These are phyloP conservation scores for Debaryomyces tyrocola DNA, from an alignment of 805 yeast genomes.

Conservation along the genomic window DNA sequence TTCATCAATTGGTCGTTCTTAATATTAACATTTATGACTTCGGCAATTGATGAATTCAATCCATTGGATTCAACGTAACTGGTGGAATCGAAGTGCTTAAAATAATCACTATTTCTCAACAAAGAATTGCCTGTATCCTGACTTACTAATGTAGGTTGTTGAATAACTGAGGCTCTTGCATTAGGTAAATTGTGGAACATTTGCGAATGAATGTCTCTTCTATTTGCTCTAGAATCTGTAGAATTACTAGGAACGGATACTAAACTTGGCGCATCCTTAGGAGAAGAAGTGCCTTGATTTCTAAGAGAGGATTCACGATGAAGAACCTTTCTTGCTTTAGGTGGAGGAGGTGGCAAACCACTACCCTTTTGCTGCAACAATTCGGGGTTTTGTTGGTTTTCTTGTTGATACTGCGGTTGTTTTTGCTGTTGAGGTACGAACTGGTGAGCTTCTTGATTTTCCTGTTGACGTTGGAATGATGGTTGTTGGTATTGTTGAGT, in stretches of 20 bases:
- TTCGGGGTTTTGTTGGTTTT: constrained; percentile 5
- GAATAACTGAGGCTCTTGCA: constrained; percentile 33
- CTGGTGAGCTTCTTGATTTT: background rate
- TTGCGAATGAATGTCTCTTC: constrained; percentile 47
- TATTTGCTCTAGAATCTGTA: constrained; percentile 28
- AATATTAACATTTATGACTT: constrained; percentile 72
- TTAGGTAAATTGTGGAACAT: constrained; percentile 46
- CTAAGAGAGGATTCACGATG: constrained; percentile 26
- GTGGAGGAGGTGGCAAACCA: constrained; percentile 48
- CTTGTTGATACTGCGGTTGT: constrained; percentile 1
- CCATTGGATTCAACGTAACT: constrained; percentile 57
- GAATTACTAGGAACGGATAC: constrained; percentile 22
- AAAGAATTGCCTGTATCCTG: constrained; percentile 43
- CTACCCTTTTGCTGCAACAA: constrained; percentile 9
- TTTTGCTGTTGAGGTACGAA: background rate
- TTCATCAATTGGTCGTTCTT: constrained; percentile 62
- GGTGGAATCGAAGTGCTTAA: constrained; percentile 21
- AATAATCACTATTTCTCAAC: constrained; percentile 19
- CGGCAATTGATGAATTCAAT: constrained; percentile 82
- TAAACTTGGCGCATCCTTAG: constrained; percentile 14
- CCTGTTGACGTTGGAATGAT: background rate
- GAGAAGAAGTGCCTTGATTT: constrained; percentile 7
- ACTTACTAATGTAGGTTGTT: constrained; percentile 21
- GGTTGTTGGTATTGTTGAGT: constrained; percentile 8
- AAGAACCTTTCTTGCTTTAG: constrained; percentile 54